Conservation (phyloP, 2,329 filamentous ascomycete genomes). For the Nigrospora osmanthi region DNA sequence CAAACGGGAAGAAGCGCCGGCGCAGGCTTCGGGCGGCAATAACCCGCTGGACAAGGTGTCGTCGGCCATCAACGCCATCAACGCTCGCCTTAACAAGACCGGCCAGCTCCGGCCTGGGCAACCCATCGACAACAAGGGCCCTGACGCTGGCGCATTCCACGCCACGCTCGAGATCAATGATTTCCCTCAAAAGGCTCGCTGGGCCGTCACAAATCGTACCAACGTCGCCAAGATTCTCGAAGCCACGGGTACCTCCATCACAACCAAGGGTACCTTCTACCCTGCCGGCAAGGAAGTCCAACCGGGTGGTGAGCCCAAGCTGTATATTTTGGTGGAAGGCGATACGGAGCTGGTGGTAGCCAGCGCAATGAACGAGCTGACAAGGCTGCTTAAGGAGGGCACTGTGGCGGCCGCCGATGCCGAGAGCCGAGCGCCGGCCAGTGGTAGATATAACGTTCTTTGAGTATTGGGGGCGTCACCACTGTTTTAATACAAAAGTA, state of each 20-base stretch:
- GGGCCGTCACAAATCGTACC: conserved; percentile 96
- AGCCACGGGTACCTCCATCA: conserved; percentile 89
- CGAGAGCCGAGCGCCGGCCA: conserved; percentile 70
- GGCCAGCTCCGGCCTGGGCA: conserved; percentile 86
- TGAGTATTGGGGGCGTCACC: conserved; percentile 27
- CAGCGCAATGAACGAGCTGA: conserved; percentile 83
- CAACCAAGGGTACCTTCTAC: conserved; percentile 93
- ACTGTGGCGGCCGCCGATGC: conserved; percentile 84
- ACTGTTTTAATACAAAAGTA: no score
- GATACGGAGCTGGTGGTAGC: conserved; percentile 91
- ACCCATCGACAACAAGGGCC: conserved; percentile 96
- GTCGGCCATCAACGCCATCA: conserved; percentile 86
- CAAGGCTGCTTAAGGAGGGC: conserved; percentile 79
- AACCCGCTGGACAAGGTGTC: conserved; percentile 79
- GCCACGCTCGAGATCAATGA: conserved; percentile 98
- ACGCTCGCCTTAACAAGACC: conserved; percentile 80
- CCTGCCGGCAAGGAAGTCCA: conserved; percentile 71
- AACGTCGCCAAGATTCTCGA: conserved; percentile 98
- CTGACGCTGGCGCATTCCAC: conserved; percentile 93
- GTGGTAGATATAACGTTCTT: conserved; percentile 80
- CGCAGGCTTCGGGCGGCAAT: conserved; percentile 34
- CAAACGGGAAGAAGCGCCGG: conserved; percentile 53
- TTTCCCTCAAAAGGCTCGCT: conserved; percentile 95
- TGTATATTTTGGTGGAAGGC: conserved; percentile 96
- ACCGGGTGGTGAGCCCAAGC: conserved; percentile 72